Conservation (phyloP, 192 early-diverging fungal genomes). For the Backusella macrospora region DNA sequence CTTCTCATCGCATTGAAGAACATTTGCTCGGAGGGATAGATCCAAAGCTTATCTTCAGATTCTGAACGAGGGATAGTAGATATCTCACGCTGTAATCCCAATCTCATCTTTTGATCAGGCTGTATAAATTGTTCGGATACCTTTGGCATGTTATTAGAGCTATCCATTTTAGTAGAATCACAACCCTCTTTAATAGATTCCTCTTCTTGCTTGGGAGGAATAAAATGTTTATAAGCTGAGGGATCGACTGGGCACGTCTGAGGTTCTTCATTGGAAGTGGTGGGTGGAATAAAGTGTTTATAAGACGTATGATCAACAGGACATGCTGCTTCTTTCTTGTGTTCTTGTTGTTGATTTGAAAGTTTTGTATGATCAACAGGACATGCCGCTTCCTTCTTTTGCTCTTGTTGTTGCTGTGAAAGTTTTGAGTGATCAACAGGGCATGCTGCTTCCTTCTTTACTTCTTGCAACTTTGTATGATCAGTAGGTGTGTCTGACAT, state of each 20-base stretch:
- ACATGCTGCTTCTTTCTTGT: constrained; percentile 21
- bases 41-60: constrained; percentile 64
- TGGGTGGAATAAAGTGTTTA: constrained; percentile 47
- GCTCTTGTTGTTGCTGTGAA: constrained; percentile 20
- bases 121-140: constrained; percentile 51
- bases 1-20: constrained; percentile 96
- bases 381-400: constrained; percentile 34
- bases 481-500: constrained; percentile 52
- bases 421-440: constrained; percentile 43
- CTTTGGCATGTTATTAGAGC: constrained; percentile 66
- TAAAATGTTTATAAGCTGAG: constrained; percentile 52
- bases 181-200: constrained; percentile 27
- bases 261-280: constrained; percentile 21
- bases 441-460: constrained; percentile 32
- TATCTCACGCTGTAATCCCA: constrained; percentile 68
- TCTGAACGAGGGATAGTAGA: constrained; percentile 78
- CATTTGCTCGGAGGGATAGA: constrained; percentile 94
- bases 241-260: constrained; percentile 62
- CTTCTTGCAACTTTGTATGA: constrained; percentile 51
- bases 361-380: constrained; percentile 41
- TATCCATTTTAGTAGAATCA: constrained; percentile 49
- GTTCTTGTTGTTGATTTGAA: constrained; percentile 4
- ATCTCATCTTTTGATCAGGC: constrained; percentile 43
- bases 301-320: constrained; percentile 51
- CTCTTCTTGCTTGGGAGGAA: constrained; percentile 32